Base-by-base conservation (phyloP, 2,329 filamentous ascomycete species). In the Phyllachora maydis region DNA sequence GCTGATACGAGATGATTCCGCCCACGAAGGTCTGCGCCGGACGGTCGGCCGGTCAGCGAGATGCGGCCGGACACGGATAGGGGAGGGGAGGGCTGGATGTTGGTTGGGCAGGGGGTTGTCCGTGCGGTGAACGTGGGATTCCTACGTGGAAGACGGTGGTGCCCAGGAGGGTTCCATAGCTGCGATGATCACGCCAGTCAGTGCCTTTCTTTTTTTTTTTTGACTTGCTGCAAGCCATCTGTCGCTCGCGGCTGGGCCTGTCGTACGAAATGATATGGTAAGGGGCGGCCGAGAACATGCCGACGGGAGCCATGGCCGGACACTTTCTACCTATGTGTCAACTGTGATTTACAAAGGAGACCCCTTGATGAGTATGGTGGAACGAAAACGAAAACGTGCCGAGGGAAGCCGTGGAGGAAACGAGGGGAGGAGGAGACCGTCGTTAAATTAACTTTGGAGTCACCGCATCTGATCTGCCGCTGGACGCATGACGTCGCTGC, bases 161-260 rank as follows among this genome's bases (percentile, higher is more conserved):
- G 32, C 88, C 88, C 9, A 95, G 57, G 23, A 95, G 64, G 11
- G 79, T 82, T 34, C 81, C 82, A 50, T 90, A 92, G 42, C 79
- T 88, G 35, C 5, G 17, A 26, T 29, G 23, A 29, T 27, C n/a
- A 25, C 29, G 14, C 16, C 26, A 6, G 8, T 17, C 4, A 24
- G 17, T 12, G 6, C 11, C 5, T 24, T 15, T 25, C 28, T 29
- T 26, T 14, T 23, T 22, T n/a, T 23, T 14, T 13, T 13, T 19
- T 27, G 14, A n/a, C n/a, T n/a, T n/a, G n/a, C n/a, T n/a, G n/a
- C n/a, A n/a, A n/a, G n/a, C n/a, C 13, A 42, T 14, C 13, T 18
- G 6, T 4, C 9, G 6, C 3, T 6, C 11, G 15, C 8, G 12
- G 13, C 7, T 7, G 13, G 12, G 5, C 6, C n/a, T n/a, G 12